Evolutionary conservation across 73 alveolate genomes (phyloP).

Genomic region (Paramecium caudatum): DNA sequence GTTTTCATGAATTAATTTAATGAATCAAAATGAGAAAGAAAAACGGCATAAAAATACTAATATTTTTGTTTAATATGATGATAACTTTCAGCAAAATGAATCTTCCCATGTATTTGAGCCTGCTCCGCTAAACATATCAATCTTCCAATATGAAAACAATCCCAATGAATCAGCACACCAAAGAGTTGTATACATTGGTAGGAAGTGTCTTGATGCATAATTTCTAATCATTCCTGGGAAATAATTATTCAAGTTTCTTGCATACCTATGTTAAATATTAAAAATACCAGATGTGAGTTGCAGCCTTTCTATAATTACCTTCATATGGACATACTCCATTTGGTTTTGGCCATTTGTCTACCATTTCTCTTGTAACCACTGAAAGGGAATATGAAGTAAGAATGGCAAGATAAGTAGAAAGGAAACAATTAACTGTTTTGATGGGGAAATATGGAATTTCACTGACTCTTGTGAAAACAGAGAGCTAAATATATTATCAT

Average conservation of each 20-base stretch:
- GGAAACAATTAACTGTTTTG: constrained; percentile 77
- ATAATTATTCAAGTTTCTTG: constrained; percentile 76
- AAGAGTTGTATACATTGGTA: constrained; percentile 74
- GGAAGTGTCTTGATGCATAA: constrained; percentile 75
- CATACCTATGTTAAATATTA: constrained; percentile 57
- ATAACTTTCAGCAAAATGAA: constrained; percentile 38
- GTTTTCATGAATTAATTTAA: constrained; percentile 23
- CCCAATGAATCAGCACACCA: constrained; percentile 84
- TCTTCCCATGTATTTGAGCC: constrained; percentile 79
- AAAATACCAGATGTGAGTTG: constrained; percentile 83
- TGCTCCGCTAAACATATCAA: constrained; percentile 74
- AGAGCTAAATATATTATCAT: constrained; percentile 14
- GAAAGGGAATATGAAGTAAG: constrained; percentile 77
- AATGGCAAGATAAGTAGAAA: constrained; percentile 77
- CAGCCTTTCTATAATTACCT: constrained; percentile 82
- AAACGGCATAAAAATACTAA: constrained; percentile 26
- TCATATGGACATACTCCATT: constrained; percentile 88
- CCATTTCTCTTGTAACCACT: constrained; percentile 83
- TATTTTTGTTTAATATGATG: background rate
- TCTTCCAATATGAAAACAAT: constrained; percentile 78
- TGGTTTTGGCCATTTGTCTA: constrained; percentile 88
- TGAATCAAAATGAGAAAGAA: background rate
- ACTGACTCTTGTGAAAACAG: constrained; percentile 26
- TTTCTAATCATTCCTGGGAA: constrained; percentile 81
- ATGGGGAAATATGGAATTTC: constrained; percentile 78